Conservation (phyloP, 768 basidiomycete genomes). For the Phaeotremella skinneri region DNA sequence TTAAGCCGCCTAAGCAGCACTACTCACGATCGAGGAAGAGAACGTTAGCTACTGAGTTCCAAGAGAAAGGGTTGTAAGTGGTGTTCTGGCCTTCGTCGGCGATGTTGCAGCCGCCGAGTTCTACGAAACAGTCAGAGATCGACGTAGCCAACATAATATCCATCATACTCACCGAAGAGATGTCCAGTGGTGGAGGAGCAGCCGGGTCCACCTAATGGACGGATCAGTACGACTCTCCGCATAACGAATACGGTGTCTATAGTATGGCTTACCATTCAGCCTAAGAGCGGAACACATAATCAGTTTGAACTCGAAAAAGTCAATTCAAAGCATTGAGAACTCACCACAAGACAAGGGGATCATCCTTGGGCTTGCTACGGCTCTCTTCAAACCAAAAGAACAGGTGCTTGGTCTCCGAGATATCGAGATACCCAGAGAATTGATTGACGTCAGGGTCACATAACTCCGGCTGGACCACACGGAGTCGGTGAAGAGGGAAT, state of each 20-base stretch:
- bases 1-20: background rate
- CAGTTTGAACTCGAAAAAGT: conserved; percentile 24
- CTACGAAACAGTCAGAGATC: conserved; percentile 2
- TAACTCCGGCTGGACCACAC: conserved; percentile 58
- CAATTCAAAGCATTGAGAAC: conserved; percentile 54
- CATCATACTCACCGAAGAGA: conserved; percentile 59
- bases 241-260: conserved; percentile 3
- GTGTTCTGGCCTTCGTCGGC: conserved; percentile 61
- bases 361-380: conserved; percentile 66
- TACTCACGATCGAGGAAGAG: conserved; percentile 47
- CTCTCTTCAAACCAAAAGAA: conserved; percentile 91
- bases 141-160: background rate
- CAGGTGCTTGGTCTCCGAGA: conserved; percentile 72
- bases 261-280: conserved; percentile 21
- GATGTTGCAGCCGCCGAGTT: conserved; percentile 84
- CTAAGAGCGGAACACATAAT: conserved; percentile 10
- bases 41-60: conserved; percentile 74
- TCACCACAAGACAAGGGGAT: conserved; percentile 80
- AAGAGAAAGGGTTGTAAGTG: conserved; percentile 69
- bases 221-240: background rate
- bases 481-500: conserved; percentile 46
- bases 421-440: conserved; percentile 79
- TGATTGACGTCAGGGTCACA: conserved; percentile 80
- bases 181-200: conserved; percentile 73
- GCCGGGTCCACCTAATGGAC: conserved; percentile 35